Evolutionary conservation across 148 eudicot species (phyloP).

Genomic region (Mesembryanthemum crystallinum): DNA sequence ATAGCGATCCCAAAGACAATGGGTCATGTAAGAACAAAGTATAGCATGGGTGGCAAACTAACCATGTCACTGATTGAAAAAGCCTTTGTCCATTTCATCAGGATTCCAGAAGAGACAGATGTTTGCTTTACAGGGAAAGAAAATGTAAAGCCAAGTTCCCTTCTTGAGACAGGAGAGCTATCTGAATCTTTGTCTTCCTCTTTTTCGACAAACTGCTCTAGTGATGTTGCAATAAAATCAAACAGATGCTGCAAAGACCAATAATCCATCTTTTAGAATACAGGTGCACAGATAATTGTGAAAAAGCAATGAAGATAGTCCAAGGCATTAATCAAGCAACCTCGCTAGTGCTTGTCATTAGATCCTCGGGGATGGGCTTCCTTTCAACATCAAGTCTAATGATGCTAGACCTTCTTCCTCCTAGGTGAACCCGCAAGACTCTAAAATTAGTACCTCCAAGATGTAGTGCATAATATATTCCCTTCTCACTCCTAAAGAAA

Average conservation of each 20-base stretch:
- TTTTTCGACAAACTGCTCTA: slow-evolving; percentile 60
- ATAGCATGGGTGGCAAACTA: slow-evolving; percentile 28
- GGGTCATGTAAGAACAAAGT: neutral
- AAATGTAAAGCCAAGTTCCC: slow-evolving; percentile 84
- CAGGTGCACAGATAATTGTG: neutral
- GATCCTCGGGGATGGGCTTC: slow-evolving; percentile 65
- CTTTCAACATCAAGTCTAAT: slow-evolving; percentile 49
- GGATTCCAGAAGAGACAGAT: slow-evolving; percentile 64
- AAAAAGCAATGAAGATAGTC: slow-evolving; percentile 1
- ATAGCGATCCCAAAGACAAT: neutral
- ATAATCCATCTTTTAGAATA: slow-evolving; percentile 5
- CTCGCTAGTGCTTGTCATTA: slow-evolving; percentile 82
- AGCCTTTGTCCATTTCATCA: slow-evolving; percentile 88
- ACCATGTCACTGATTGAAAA: slow-evolving; percentile 82
- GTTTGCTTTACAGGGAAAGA: slow-evolving; percentile 92
- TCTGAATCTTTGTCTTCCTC: slow-evolving; percentile 43
- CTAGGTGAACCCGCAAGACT: slow-evolving; percentile 72
- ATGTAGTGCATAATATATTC: slow-evolving; percentile 78
- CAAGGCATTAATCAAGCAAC: slow-evolving; percentile 35
- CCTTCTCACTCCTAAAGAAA: slow-evolving; percentile 71
- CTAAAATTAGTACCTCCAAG: slow-evolving; percentile 91
- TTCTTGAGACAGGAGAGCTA: slow-evolving; percentile 35
- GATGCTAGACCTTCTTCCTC: slow-evolving; percentile 51
- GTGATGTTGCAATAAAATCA: slow-evolving; percentile 69
- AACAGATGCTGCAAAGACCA: slow-evolving; percentile 64